Evolutionary conservation across 2,329 filamentous ascomycete species (phyloP).

Genomic region (Exophiala sp.): DNA sequence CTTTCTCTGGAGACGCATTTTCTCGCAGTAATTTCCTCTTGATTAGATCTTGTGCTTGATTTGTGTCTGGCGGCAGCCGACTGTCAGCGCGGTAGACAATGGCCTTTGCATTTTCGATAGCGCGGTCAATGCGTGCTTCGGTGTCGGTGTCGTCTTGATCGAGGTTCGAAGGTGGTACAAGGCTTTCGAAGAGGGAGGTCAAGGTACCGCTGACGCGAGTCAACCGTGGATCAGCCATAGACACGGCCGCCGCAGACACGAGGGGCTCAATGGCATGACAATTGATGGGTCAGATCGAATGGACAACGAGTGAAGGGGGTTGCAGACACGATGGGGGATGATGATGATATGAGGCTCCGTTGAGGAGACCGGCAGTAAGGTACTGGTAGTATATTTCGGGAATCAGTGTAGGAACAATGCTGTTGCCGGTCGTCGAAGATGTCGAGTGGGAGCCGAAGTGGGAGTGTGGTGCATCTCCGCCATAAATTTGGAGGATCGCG

Average conservation of each 20-base stretch:
- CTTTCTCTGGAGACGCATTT: constrained; percentile 66
- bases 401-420: too few relatives aligned
- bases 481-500: too few relatives aligned
- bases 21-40: constrained; percentile 78
- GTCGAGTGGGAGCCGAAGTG: too few relatives aligned
- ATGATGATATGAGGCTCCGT: too few relatives aligned
- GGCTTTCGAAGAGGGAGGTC: constrained; percentile 67
- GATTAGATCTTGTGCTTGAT: constrained; percentile 88
- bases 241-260: constrained; percentile 18
- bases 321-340: too few relatives aligned
- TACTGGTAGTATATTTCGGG: too few relatives aligned
- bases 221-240: constrained; percentile 49
- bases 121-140: constrained; percentile 63
- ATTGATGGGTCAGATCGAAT: too few relatives aligned
- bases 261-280: constrained; percentile 17
- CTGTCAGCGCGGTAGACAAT: constrained; percentile 37
- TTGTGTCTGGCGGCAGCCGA: constrained; percentile 49
- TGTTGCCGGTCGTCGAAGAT: too few relatives aligned
- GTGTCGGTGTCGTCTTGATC: constrained; percentile 62
- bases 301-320: too few relatives aligned
- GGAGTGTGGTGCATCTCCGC: too few relatives aligned
- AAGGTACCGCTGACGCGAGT: constrained; percentile 73
- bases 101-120: constrained; percentile 47
- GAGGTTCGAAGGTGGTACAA: constrained; percentile 58
- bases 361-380: too few relatives aligned